Conservation (phyloP, 345 rosid species). For the Nephelium lappaceum region DNA sequence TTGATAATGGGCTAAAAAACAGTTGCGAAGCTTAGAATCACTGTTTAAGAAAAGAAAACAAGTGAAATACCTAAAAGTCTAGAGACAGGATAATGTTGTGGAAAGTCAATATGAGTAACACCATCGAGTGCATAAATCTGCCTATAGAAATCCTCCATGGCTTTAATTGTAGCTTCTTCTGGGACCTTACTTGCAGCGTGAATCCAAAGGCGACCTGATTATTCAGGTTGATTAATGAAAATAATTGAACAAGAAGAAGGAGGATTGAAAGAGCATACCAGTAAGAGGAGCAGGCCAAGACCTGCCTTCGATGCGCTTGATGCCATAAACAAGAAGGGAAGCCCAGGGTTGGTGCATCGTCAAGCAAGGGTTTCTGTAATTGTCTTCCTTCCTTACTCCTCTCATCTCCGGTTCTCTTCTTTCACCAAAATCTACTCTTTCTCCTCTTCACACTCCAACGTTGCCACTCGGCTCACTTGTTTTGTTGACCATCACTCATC, state of each 20-base stretch:
- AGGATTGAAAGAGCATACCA: conserved; percentile 40
- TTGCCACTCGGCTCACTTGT: no score
- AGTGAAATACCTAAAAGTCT: conserved; percentile 66
- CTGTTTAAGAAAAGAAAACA: no score
- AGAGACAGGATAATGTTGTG: conserved; percentile 77
- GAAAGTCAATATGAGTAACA: conserved; percentile 63
- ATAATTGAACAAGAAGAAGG: background rate
- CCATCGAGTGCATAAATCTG: conserved; percentile 78
- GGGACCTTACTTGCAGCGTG: conserved; percentile 93
- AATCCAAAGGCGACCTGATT: conserved; percentile 89
- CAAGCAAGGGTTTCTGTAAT: conserved; percentile 78
- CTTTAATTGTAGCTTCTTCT: conserved; percentile 84
- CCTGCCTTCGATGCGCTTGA: conserved; percentile 93
- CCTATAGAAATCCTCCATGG: conserved; percentile 85
- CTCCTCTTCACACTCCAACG: no score
- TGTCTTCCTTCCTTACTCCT: conserved; percentile 52
- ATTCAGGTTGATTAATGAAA: no score
- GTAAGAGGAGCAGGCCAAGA: conserved; percentile 92
- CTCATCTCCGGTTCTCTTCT: background rate
- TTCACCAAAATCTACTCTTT: no score
- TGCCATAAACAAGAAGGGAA: conserved; percentile 75
- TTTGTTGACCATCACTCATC: no score
- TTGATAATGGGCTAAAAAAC: no score
- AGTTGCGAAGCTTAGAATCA: no score
- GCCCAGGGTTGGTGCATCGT: conserved; percentile 99